A percentile compares a stretch with the other conserved stretches of the same genome.
Evolutionary conservation across 2,329 filamentous ascomycete species (phyloP).

Genomic region (Coniella lustricola): DNA sequence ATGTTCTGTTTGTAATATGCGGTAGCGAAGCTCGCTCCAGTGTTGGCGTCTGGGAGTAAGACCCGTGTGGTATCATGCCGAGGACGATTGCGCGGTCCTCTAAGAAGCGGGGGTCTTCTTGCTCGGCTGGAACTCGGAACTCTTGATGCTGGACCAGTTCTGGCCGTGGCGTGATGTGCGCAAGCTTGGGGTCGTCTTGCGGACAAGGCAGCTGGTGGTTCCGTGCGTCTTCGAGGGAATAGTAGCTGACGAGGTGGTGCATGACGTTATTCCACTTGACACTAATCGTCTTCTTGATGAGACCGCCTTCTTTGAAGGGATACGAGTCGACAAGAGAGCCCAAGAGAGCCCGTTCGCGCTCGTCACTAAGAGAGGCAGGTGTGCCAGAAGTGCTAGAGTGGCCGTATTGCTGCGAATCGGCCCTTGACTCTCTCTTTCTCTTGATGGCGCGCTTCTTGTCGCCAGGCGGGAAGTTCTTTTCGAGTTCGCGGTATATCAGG

Average conservation of each 20-base stretch:
- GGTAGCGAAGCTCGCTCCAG: conserved; percentile 10
- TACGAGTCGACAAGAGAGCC: conserved; percentile 88
- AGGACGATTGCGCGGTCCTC: conserved; percentile 15
- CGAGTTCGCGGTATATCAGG: conserved; percentile 76
- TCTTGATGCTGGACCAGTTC: conserved; percentile 57
- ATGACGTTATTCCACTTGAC: conserved; percentile 66
- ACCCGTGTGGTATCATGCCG: conserved; percentile 3
- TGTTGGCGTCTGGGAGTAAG: background rate
- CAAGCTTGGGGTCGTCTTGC: conserved; percentile 42
- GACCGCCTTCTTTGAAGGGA: conserved; percentile 71
- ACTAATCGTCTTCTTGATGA: conserved; percentile 91
- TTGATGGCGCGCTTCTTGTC: conserved; percentile 82
- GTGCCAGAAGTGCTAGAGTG: conserved; percentile 20
- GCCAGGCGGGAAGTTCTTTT: conserved; percentile 69
- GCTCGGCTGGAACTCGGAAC: conserved; percentile 60
- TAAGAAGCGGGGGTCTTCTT: conserved; percentile 35
- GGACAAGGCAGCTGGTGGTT: conserved; percentile 53
- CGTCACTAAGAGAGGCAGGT: conserved; percentile 18
- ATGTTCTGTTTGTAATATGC: conserved; percentile 8
- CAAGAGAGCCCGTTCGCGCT: conserved; percentile 44
- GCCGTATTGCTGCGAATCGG: conserved; percentile 15
- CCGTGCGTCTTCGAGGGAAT: conserved; percentile 73
- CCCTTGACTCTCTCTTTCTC: conserved; percentile 46
- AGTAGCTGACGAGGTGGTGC: conserved; percentile 86
- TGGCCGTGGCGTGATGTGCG: conserved; percentile 44